These are phyloP conservation scores for Plasmodium coatneyi DNA, from an alignment of 169 alveolate species.

Conservation along the genomic window DNA sequence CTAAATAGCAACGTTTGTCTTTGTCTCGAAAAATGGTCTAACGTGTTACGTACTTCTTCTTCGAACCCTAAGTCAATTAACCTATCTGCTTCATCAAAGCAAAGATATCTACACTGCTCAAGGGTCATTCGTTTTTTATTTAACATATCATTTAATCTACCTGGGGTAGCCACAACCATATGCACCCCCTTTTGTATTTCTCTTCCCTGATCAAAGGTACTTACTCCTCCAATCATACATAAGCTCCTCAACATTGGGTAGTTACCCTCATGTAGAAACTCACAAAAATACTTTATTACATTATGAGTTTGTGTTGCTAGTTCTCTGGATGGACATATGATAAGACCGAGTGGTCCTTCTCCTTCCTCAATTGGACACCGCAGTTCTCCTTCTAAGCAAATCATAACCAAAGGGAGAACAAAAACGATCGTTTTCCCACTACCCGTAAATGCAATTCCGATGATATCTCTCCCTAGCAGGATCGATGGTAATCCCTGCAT, in stretches of 20 bases:
- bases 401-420: slow-evolving; percentile 92
- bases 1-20: slow-evolving; percentile 95
- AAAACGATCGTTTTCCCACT: slow-evolving; percentile 95
- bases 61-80: slow-evolving; percentile 97
- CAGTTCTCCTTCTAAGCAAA: slow-evolving; percentile 89
- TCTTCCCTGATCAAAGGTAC: slow-evolving; percentile 81
- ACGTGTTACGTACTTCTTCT: slow-evolving; percentile 93
- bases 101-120: slow-evolving; percentile 91
- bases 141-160: slow-evolving; percentile 95
- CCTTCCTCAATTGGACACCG: slow-evolving; percentile 82
- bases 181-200: slow-evolving; percentile 91
- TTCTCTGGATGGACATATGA: slow-evolving; percentile 95
- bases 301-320: slow-evolving; percentile 94
- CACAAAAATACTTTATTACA: slow-evolving; percentile 83
- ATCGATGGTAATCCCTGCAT: slow-evolving; percentile 94
- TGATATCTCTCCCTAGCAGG: slow-evolving; percentile 91
- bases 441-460: slow-evolving; percentile 95
- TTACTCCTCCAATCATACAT: slow-evolving; percentile 90
- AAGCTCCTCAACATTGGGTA: slow-evolving; percentile 82
- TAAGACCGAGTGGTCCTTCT: slow-evolving; percentile 94
- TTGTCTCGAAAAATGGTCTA: slow-evolving; percentile 91
- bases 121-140: slow-evolving; percentile 89
- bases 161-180: slow-evolving; percentile 98
- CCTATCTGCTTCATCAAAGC: slow-evolving; percentile 98
- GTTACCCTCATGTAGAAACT: slow-evolving; percentile 78